Base-by-base conservation (phyloP, 1,284 basidiomycete species). In the Moesziomyces sp. region DNA sequence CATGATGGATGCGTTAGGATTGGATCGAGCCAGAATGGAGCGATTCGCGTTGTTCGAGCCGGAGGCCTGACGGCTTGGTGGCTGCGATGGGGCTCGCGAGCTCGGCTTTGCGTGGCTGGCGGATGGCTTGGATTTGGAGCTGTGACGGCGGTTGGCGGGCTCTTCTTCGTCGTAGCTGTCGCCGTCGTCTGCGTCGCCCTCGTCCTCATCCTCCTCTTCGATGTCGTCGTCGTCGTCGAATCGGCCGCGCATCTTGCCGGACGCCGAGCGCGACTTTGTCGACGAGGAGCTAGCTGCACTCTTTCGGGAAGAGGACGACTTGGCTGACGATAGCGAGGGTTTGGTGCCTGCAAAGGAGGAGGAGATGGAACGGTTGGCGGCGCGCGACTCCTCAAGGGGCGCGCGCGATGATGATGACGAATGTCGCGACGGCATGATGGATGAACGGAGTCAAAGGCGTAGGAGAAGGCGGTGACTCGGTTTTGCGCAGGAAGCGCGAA, bases 211-310 rank as follows among this genome's bases (percentile, higher is more conserved):
- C 35, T 73, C 59, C 55, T 64, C 67, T 24, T 51, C 53, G 28
- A 73, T 73, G 24, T 73, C 64, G 19, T 73, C 70, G 28, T 73
- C 70, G 40, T 73, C 64, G 35, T 73, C 70, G 60, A 73, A 73
- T 10, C 70, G 70, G n/a, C 64, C 56, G 11, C 60, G 59, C n/a
- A 67, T 47, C 28, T 61, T 73, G 19, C 14, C 60, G 4, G 70
- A 73, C n/a, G 70, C 54, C 14, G 70, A 63, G 16, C 70, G 70
- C 23, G 60, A 53, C 24, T 64, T 68, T 43, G 64, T 57, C 8
- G 64, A 60, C 3, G 63, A 4, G 8, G 30, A 34, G 10, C 30
- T 34, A 52, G 48, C 52, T 65, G 19, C 26, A 43, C 43, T 46
- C 42, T 67, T 67, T 23, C 54, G 58, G 2, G 64, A 64, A 23